Conservation (phyloP, 805 yeast genomes). For the Saccharomycopsis oosterbeekiorum region DNA sequence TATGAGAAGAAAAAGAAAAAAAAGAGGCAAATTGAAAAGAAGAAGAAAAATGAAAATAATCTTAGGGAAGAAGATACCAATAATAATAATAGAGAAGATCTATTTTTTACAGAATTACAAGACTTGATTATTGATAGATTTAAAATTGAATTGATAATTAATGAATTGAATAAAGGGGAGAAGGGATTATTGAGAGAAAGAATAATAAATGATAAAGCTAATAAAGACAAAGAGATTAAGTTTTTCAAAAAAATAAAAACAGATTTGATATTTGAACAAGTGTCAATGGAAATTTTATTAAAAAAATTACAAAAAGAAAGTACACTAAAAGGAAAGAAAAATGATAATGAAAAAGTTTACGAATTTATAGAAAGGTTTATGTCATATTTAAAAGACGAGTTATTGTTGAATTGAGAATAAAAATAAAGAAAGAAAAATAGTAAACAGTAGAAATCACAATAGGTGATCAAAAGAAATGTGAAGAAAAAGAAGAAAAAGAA, state of each 20-base stretch:
- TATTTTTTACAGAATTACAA: neutral
- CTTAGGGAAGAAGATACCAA: neutral
- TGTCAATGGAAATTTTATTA: neutral
- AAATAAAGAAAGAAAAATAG: conserved; percentile 1
- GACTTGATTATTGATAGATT: conserved; percentile 1
- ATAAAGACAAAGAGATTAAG: neutral
- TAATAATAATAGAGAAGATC: neutral
- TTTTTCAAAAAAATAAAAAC: neutral
- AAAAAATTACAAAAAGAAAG: neutral
- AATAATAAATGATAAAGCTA: neutral
- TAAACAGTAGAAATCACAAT: neutral
- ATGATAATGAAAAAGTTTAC: neutral
- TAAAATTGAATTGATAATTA: conserved; percentile 2
- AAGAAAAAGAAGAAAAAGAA: neutral
- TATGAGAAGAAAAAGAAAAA: neutral
- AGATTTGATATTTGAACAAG: neutral
- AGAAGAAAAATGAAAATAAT: neutral
- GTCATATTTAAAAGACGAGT: neutral
- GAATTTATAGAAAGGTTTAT: neutral
- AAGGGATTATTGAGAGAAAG: neutral
- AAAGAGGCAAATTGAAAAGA: neutral
- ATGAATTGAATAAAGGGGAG: neutral
- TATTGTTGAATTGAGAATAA: neutral
- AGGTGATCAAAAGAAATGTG: neutral
- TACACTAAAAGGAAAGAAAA: neutral